Evolutionary conservation across 441 rosid genomes (phyloP).

Genomic region (Omphalea diandra): DNA sequence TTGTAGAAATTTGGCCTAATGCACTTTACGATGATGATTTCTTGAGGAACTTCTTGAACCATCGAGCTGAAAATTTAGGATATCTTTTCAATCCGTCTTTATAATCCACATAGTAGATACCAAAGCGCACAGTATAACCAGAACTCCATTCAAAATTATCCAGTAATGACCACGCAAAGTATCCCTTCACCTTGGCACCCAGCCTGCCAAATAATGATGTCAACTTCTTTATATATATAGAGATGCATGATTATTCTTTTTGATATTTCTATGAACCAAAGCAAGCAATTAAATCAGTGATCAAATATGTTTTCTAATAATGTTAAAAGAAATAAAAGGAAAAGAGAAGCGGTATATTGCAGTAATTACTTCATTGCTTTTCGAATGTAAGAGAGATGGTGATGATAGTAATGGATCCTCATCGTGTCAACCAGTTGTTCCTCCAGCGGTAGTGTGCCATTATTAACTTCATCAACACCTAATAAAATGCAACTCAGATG

Average conservation of each 20-base stretch:
- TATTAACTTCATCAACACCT: conserved; percentile 39
- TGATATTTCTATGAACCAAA: no score
- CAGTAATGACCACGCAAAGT: conserved; percentile 51
- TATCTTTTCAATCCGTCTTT: conserved; percentile 43
- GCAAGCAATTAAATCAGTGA: no score
- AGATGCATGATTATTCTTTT: no score
- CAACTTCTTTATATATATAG: not conserved
- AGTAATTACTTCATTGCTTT: conserved; percentile 39
- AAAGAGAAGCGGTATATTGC: no score
- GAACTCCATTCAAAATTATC: conserved; percentile 52
- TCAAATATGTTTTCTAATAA: no score
- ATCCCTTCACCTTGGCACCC: conserved; percentile 57
- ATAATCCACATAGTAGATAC: conserved; percentile 52
- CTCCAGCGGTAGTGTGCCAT: conserved; percentile 23
- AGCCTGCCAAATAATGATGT: conserved; percentile 17
- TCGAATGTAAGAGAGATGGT: conserved; percentile 31
- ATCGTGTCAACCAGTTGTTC: conserved; percentile 27
- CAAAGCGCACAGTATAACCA: conserved; percentile 54
- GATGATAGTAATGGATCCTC: conserved; percentile 29
- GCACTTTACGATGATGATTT: conserved; percentile 12
- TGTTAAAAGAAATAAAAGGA: no score
- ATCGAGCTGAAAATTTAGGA: conserved; percentile 45
- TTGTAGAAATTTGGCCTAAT: no score
- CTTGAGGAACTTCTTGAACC: conserved; percentile 48
- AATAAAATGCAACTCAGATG: no score